A percentile compares a stretch with the other conserved stretches of the same genome.
Conservation (phyloP, 495 filamentous ascomycete genomes). For the Lasiosphaeria ovina region DNA sequence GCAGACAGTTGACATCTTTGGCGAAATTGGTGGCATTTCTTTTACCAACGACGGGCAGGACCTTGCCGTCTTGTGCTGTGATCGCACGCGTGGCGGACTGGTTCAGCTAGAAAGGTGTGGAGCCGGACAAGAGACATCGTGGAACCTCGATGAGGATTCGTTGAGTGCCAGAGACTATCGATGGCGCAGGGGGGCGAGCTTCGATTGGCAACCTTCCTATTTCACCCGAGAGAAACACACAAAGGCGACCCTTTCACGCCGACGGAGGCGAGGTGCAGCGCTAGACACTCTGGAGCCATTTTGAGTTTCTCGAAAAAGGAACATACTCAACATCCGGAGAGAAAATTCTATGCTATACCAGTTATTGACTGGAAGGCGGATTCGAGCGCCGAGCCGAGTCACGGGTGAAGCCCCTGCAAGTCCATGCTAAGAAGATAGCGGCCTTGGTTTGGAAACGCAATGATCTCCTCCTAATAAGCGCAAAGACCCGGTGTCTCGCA, state of each 20-base stretch:
- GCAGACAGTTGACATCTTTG: slow-evolving; percentile 83
- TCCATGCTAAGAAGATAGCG: no score
- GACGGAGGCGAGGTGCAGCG: slow-evolving; percentile 32
- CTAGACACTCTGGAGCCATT: slow-evolving; percentile 34
- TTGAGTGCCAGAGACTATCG: background rate
- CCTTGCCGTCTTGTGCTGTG: slow-evolving; percentile 72
- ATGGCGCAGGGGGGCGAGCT: slow-evolving; percentile 3
- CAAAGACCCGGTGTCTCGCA: no score
- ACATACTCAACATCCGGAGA: background rate
- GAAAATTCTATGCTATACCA: background rate
- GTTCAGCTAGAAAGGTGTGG: slow-evolving; percentile 68
- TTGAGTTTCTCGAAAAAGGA: slow-evolving; percentile 17
- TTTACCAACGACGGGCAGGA: slow-evolving; percentile 70
- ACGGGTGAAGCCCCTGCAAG: no score
- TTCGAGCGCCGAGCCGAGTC: no score
- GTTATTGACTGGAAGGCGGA: background rate
- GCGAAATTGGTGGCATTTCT: slow-evolving; percentile 75
- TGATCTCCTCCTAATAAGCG: no score
- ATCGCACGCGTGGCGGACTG: slow-evolving; percentile 73
- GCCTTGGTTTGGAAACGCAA: no score
- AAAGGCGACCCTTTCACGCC: slow-evolving; percentile 26
- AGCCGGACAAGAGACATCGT: slow-evolving; percentile 39
- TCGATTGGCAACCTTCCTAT: slow-evolving; percentile 25
- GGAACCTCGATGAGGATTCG: slow-evolving; percentile 7
- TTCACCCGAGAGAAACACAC: slow-evolving; percentile 25